Base-by-base conservation (phyloP, 768 basidiomycete genomes). In the Lactifluus subvellereus region DNA sequence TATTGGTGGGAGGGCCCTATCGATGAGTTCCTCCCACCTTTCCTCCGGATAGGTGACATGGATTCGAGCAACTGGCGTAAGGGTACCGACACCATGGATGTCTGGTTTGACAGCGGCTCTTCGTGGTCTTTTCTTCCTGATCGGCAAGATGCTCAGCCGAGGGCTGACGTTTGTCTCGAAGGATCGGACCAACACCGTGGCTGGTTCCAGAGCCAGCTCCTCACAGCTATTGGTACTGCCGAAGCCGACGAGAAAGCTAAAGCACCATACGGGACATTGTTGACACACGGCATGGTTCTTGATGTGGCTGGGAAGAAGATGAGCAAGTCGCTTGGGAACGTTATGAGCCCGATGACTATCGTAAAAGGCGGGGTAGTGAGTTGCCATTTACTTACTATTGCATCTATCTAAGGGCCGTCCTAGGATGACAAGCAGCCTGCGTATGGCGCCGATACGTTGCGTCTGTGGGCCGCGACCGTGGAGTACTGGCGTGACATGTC, bases 51-150 rank as follows among this genome's bases (percentile, higher is more conserved):
- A 58, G 74, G 73, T 1, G 66, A 64, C 13, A 53, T 32, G 3
- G 33, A 55, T 54, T 30, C 11, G 49, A 51, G 33, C 27, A 61
- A 61, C 42, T 94, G 88, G 84, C 74, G 77, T 52, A 94, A 93
- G 72, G 89, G 94, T 9, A 86, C 83, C 2, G 96, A 99, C 72
- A 99, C 96, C 2, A 94, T 98, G 87, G 96, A 99, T 72, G 96
- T 99, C 16, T 99, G 96, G 96, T 98, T 98, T 68, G 96, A 99
- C 74, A 95, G 92, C 68, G 96, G 96, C 4, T 86, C 90, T 2
- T 91, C 94, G 4, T 99, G 96, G 96, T 86, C 91, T 2, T 81
- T 91, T 78, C 75, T 96, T 18, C 66, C 69, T 6, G 75, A 76
- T 42, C 75, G 78, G 54, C 78, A 73, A 20, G 74, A 76, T 18